Base-by-base conservation (phyloP, 2,329 filamentous ascomycete genomes). In the Aspergillus sp. region DNA sequence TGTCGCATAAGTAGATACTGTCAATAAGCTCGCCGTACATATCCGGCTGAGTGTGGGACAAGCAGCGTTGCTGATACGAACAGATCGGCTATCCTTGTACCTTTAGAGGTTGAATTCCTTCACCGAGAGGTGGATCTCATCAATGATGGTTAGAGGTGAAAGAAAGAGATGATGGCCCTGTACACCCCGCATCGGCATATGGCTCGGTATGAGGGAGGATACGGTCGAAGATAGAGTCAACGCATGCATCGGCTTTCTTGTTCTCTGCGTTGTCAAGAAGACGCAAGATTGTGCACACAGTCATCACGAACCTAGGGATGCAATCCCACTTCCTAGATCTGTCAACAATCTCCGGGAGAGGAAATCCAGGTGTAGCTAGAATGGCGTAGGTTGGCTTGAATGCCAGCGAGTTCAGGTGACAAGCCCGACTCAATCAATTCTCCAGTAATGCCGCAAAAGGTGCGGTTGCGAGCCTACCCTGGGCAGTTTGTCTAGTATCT, bases 261-360 rank as follows among this genome's bases (percentile, higher is more conserved):
- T 13, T 19, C 34, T 41, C 15, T 11, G 8, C 34, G 15, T 41
- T 41, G 5, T 41, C 34, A 41, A 15, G 34, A 41, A 41, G 11
- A 41, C 11, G 34, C 13, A 41, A 41, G 11, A 15, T 13, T 41
- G 34, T 41, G 15, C 5, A 15, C 34, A 11, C 91, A 64, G 88
- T 87, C 6, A 76, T 93, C 90, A 23, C 91, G 84, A 41, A 93
- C 86, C 91, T 91, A 93, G 9, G 84, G 91, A 75, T 86, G 93
- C 78, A 78, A 61, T 78, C 75, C 78, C 82, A 84, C 54, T 84
- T 84, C 17, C 83, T 83, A 22, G 69, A 78, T 15, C 90, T 90
- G 19, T 89, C 90, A 45, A 92, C 85, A 54, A 89, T 88, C 72
- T 93, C 90, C 0, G 90, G 90, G 1, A 93, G 83, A 0, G 90